Conservation (phyloP, 352 stramenopile genomes). For the Halophytophthora batemanensis region DNA sequence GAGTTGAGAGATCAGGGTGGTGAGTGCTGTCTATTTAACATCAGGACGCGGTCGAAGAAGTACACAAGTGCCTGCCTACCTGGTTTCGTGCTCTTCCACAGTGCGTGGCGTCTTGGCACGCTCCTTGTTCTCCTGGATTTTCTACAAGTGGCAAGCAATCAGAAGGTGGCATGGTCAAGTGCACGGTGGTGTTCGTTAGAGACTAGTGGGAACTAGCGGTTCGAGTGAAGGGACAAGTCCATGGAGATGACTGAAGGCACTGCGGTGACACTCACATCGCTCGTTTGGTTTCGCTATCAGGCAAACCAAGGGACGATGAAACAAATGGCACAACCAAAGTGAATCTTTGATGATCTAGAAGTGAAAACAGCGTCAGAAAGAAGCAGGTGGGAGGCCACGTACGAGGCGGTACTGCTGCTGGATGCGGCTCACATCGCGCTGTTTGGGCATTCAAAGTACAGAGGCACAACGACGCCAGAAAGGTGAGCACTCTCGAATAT, state of each 20-base stretch:
- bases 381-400: conserved; percentile 1
- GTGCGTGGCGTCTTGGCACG: conserved; percentile 26
- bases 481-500: too few species aligned
- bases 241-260: not conserved
- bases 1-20: not conserved
- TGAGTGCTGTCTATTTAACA: not conserved
- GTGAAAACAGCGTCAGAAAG: not conserved
- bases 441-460: conserved; percentile 4
- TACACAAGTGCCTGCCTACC: conserved; percentile 10
- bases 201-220: not conserved
- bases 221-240: too few species aligned
- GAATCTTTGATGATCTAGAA: not conserved
- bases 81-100: conserved; percentile 20
- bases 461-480: too few species aligned
- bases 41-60: not conserved
- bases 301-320: not conserved
- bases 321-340: not conserved
- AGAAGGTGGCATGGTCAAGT: not conserved
- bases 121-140: conserved; percentile 63
- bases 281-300: conserved; percentile 35
- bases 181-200: not conserved
- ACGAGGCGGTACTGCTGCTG: conserved; percentile 41
- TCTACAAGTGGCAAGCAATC: conserved; percentile 20
- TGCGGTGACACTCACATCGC: conserved; percentile 19
- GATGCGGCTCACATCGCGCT: conserved; percentile 39